Evolutionary conservation across 345 rosid species (phyloP).

Genomic region (Brassica carinata): DNA sequence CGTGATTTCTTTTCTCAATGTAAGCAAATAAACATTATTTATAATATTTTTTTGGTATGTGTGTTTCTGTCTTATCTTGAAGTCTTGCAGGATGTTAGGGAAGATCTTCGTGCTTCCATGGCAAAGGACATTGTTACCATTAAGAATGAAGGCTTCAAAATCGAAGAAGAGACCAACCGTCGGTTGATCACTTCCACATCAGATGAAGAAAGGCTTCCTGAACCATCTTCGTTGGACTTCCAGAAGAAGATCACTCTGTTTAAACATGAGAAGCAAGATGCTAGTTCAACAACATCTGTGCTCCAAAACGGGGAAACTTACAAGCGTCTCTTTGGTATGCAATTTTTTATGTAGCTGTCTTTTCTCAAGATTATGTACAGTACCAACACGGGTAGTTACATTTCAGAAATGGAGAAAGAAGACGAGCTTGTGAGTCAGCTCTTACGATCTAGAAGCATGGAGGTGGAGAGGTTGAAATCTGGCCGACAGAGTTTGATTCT

Average conservation of each 20-base stretch:
- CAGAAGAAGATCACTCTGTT: slow-evolving; percentile 77
- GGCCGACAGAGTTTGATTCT: slow-evolving; percentile 76
- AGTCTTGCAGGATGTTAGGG: slow-evolving; percentile 76
- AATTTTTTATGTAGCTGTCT: not conserved
- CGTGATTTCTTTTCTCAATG: slow-evolving; percentile 80
- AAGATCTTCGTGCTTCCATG: slow-evolving; percentile 90
- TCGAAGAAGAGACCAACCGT: slow-evolving; percentile 44
- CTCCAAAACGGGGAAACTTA: slow-evolving; percentile 50
- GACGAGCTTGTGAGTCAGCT: slow-evolving; percentile 74
- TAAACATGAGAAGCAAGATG: slow-evolving; percentile 67
- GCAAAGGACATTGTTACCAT: slow-evolving; percentile 78
- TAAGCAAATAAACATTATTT: slow-evolving; percentile 38
- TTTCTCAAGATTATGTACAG: slow-evolving; percentile 12
- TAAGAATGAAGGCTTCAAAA: slow-evolving; percentile 74
- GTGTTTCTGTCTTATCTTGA: slow-evolving; percentile 38
- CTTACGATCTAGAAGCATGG: slow-evolving; percentile 66
- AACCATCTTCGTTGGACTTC: slow-evolving; percentile 56
- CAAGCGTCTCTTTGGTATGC: slow-evolving; percentile 65
- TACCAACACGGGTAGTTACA: slow-evolving; percentile 14
- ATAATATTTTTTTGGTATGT: not conserved
- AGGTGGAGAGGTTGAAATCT: slow-evolving; percentile 61
- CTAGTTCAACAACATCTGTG: slow-evolving; percentile 46
- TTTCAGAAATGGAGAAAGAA: slow-evolving; percentile 85
- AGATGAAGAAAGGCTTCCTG: slow-evolving; percentile 37
- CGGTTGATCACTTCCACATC: slow-evolving; percentile 30